phyloP scores from a whole-genome alignment of 1,139 yeast species.

The Diutina neorugosa region DNA sequence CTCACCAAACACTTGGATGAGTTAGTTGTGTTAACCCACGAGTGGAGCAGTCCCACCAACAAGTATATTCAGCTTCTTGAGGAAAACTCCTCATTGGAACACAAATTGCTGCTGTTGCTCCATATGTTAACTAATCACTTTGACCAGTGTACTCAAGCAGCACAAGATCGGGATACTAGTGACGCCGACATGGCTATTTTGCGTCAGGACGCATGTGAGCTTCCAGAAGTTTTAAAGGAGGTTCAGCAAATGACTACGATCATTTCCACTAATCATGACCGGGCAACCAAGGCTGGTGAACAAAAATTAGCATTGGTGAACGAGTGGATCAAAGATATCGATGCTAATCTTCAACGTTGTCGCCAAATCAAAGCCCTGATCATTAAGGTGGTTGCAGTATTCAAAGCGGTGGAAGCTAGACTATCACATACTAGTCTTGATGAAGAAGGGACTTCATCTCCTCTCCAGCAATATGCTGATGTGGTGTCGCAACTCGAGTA shows the following conservation, averaged over 20 bases:
- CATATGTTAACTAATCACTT: slow-evolving; percentile 56
- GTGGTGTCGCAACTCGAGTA: slow-evolving; percentile 20
- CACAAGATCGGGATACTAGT: not conserved
- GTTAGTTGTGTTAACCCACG: not conserved
- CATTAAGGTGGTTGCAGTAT: slow-evolving; percentile 15
- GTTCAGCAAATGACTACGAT: slow-evolving; percentile 23
- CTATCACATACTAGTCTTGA: slow-evolving; percentile 5
- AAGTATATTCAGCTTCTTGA: slow-evolving; percentile 4
- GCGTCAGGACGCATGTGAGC: not conserved
- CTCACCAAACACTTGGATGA: not conserved
- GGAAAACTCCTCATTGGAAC: slow-evolving; percentile 45
- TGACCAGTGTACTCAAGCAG: slow-evolving; percentile 6
- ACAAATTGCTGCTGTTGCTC: slow-evolving; percentile 57
- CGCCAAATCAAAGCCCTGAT: slow-evolving; percentile 15
- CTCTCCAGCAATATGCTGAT: slow-evolving; percentile 15
- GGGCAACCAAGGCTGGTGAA: slow-evolving; percentile 18
- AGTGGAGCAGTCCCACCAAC: not conserved
- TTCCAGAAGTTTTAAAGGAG: slow-evolving; percentile 11
- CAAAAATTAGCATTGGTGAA: slow-evolving; percentile 12
- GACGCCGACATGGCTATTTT: not conserved
- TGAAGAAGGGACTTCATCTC: slow-evolving; percentile 6
- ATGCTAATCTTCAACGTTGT: slow-evolving; percentile 12
- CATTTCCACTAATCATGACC: slow-evolving; percentile 21
- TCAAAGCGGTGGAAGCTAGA: slow-evolving; percentile 11
- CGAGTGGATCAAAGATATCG: slow-evolving; percentile 8